phyloP scores from a whole-genome alignment of 805 yeast genomes.

The Lachancea nothofagi region DNA sequence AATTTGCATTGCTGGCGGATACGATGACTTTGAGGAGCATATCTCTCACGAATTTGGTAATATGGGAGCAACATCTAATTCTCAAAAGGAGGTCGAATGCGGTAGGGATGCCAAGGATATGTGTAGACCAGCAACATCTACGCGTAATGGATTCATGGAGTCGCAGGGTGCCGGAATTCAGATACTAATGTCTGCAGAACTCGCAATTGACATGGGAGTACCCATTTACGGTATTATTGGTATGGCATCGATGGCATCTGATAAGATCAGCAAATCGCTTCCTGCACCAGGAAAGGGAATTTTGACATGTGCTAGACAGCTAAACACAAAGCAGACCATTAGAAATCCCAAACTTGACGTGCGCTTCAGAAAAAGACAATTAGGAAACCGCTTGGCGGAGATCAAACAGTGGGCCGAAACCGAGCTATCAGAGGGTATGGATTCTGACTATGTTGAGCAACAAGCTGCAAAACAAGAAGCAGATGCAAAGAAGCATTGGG shows the following conservation, averaged over 20 bases:
- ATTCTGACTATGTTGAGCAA: slow-evolving; percentile 49
- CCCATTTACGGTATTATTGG: slow-evolving; percentile 85
- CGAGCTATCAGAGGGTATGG: slow-evolving; percentile 19
- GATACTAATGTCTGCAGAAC: slow-evolving; percentile 76
- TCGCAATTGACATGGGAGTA: slow-evolving; percentile 86
- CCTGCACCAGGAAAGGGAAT: slow-evolving; percentile 96
- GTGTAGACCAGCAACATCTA: slow-evolving; percentile 86
- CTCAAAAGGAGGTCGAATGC: slow-evolving; percentile 62
- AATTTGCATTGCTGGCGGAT: slow-evolving; percentile 83
- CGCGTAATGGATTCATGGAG: slow-evolving; percentile 89
- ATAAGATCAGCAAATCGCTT: slow-evolving; percentile 83
- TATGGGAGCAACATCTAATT: slow-evolving; percentile 85
- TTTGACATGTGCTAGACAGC: slow-evolving; percentile 80
- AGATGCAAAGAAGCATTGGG: slow-evolving; percentile 84
- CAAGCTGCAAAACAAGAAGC: slow-evolving; percentile 72
- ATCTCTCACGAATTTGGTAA: slow-evolving; percentile 85
- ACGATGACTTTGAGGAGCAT: slow-evolving; percentile 89
- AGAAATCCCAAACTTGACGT: slow-evolving; percentile 11
- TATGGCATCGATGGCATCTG: slow-evolving; percentile 79
- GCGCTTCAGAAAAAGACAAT: slow-evolving; percentile 16
- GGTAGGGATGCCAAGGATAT: slow-evolving; percentile 88
- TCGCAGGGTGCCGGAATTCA: slow-evolving; percentile 91
- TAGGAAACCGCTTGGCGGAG: slow-evolving; percentile 56
- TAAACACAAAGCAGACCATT: slow-evolving; percentile 37
- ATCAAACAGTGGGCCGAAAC: slow-evolving; percentile 69